A percentile compares a stretch with the other conserved stretches of the same genome.
Evolutionary conservation across 768 basidiomycete species (phyloP).

Genomic region (Xerocomellus chrysenteron): DNA sequence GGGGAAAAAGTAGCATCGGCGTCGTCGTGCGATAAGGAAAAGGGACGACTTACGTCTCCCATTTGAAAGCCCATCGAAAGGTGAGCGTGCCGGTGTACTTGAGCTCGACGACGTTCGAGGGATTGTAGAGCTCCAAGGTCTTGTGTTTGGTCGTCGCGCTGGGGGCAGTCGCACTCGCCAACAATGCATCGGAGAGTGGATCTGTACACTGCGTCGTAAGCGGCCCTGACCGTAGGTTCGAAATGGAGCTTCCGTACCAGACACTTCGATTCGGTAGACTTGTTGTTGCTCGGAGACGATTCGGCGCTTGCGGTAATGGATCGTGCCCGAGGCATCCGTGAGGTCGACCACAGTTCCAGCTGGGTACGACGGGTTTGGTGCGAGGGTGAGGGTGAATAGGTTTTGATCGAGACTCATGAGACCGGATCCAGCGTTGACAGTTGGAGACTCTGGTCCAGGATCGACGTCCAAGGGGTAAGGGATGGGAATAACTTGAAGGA

Average conservation of each 20-base stretch:
- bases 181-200: slow-evolving; percentile 67
- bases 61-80: slow-evolving; percentile 78
- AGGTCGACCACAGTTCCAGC: slow-evolving; percentile 59
- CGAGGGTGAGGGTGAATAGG: slow-evolving; percentile 74
- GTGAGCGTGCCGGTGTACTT: slow-evolving; percentile 70
- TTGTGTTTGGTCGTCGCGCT: slow-evolving; percentile 68
- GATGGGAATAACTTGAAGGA: neutral
- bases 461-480: neutral
- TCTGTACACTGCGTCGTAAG: slow-evolving; percentile 43
- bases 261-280: slow-evolving; percentile 64
- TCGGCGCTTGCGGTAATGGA: slow-evolving; percentile 74
- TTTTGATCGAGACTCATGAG: slow-evolving; percentile 83
- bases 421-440: neutral
- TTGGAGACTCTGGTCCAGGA: neutral
- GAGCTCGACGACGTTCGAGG: slow-evolving; percentile 65
- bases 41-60: slow-evolving; percentile 66
- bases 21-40: slow-evolving; percentile 26
- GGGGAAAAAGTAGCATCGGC: slow-evolving; percentile 30
- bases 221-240: neutral
- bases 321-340: slow-evolving; percentile 56
- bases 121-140: slow-evolving; percentile 74
- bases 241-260: slow-evolving; percentile 44
- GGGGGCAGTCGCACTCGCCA: slow-evolving; percentile 66
- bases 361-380: slow-evolving; percentile 56
- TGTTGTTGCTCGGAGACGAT: slow-evolving; percentile 38